A percentile compares a stretch with the other conserved stretches of the same genome.
These are phyloP conservation scores for Vitis hybrid DNA, from an alignment of 177 flowering plant genomes.

Conservation along the genomic window DNA sequence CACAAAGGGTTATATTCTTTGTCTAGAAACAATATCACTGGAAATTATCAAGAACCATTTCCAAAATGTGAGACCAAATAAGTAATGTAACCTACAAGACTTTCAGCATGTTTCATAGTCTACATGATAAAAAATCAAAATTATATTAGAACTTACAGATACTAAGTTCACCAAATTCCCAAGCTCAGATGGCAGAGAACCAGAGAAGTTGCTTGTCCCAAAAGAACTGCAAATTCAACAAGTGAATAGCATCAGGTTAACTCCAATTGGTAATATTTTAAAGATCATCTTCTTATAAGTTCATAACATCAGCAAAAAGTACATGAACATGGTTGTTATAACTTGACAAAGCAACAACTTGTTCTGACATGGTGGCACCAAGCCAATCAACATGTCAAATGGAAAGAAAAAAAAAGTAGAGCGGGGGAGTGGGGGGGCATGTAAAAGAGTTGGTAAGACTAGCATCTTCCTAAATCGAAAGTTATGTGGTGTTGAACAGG, in stretches of 20 bases:
- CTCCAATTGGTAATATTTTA: not conserved
- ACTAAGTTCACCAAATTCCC: constrained; percentile 46
- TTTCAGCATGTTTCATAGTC: not conserved
- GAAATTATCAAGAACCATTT: not conserved
- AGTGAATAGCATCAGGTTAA: too few relatives aligned
- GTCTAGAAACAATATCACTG: not conserved
- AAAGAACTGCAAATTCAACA: constrained; percentile 35
- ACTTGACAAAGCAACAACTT: too few relatives aligned
- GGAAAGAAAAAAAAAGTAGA: too few relatives aligned
- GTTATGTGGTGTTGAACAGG: not conserved
- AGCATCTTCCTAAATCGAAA: not conserved
- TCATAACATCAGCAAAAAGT: not conserved
- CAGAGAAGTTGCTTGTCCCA: constrained; percentile 68
- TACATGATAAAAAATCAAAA: not conserved
- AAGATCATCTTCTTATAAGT: not conserved
- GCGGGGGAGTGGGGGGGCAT: too few relatives aligned
- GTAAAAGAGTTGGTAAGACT: too few relatives aligned
- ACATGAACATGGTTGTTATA: not conserved
- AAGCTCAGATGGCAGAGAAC: constrained; percentile 65
- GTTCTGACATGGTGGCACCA: too few relatives aligned
- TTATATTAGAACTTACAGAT: constrained; percentile 46
- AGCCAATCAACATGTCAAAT: too few relatives aligned
- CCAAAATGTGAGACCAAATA: not conserved
- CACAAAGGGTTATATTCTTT: too few relatives aligned
- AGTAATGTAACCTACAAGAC: not conserved